Conservation (phyloP, 345 rosid genomes). For the Syzygium jambos region DNA sequence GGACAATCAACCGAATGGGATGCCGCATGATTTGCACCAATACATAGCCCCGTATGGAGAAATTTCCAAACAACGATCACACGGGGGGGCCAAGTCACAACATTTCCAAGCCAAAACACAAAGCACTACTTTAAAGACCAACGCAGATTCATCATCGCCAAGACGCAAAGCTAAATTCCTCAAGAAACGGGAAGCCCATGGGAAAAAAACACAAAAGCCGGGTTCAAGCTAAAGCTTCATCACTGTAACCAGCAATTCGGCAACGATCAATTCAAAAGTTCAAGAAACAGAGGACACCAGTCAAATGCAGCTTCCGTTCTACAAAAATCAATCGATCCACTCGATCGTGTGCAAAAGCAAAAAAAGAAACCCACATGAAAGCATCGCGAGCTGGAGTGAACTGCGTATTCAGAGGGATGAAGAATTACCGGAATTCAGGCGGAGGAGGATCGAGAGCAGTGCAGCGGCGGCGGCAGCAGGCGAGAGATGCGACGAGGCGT, state of each 20-base stretch:
- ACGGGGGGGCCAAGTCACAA: too few species aligned
- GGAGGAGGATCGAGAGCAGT: background rate
- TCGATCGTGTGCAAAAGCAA: background rate
- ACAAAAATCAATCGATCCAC: background rate
- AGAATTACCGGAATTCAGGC: background rate
- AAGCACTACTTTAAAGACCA: background rate
- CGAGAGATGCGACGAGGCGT: background rate
- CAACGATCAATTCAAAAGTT: background rate
- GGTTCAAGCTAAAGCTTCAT: background rate
- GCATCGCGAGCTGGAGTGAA: background rate
- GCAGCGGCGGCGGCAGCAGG: background rate
- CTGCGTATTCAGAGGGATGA: background rate
- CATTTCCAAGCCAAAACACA: background rate
- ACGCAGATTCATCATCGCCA: background rate
- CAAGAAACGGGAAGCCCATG: background rate
- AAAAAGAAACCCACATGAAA: background rate
- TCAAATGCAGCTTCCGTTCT: background rate
- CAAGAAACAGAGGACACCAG: background rate
- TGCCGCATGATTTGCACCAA: background rate
- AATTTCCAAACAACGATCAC: background rate
- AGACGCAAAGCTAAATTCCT: background rate
- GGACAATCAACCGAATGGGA: background rate
- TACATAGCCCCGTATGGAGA: background rate
- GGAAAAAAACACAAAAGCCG: too few species aligned
- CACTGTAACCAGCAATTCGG: background rate